Conservation (phyloP, 1,284 basidiomycete genomes). For the Cutaneotrichosporon spelunceum region DNA sequence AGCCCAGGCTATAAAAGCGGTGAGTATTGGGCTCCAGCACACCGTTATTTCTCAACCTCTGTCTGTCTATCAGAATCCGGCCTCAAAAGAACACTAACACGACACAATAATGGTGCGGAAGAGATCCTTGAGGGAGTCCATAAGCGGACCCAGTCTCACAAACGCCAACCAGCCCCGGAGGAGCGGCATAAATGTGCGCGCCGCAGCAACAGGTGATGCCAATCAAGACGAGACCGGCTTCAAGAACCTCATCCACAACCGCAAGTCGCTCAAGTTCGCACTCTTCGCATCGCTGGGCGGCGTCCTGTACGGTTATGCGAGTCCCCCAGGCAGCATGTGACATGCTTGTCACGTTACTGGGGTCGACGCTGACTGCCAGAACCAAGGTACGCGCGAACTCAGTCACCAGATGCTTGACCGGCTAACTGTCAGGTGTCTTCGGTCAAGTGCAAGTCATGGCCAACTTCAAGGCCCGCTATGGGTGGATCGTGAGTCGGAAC, state of each 20-base stretch:
- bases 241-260: conserved; percentile 18
- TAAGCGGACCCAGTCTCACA: neutral
- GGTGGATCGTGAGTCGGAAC: conserved; percentile 28
- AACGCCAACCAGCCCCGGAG: neutral
- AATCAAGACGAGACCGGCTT: conserved; percentile 15
- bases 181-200: neutral
- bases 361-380: neutral
- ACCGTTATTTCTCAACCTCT: neutral
- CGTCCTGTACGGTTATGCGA: conserved; percentile 46
- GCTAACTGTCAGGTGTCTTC: conserved; percentile 38
- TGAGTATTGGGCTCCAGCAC: neutral
- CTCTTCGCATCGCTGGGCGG: conserved; percentile 47
- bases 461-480: conserved; percentile 37
- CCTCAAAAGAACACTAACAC: neutral
- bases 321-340: conserved; percentile 10
- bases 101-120: neutral
- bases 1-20: neutral
- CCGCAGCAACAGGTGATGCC: conserved; percentile 12
- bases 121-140: neutral
- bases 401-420: neutral
- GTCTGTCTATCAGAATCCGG: neutral
- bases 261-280: conserved; percentile 13
- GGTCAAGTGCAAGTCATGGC: conserved; percentile 48
- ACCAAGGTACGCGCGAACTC: conserved; percentile 2
- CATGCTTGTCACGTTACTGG: neutral